Conservation (phyloP, 192 early-diverging fungal genomes). For the Mortierella antarctica region DNA sequence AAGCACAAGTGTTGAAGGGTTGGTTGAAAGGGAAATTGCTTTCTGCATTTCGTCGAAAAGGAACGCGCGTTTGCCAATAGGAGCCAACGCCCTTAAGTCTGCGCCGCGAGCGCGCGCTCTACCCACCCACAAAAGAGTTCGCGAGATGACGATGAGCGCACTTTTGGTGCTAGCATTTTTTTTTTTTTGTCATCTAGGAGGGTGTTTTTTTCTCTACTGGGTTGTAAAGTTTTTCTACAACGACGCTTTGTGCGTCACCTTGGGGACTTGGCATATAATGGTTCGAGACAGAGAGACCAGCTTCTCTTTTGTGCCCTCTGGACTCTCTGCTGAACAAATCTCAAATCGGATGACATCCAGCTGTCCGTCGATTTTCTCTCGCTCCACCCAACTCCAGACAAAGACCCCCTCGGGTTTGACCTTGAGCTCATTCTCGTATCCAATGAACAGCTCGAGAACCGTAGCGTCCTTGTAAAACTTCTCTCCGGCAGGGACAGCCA, state of each 20-base stretch:
- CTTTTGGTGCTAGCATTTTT: too few relatives aligned
- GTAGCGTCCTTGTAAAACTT: constrained; percentile 27
- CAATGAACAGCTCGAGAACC: constrained; percentile 29
- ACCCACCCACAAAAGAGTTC: too few relatives aligned
- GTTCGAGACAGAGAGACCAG: constrained; percentile 3
- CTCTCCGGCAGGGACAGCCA: constrained; percentile 6
- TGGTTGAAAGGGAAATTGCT: too few relatives aligned
- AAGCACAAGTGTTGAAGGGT: too few relatives aligned
- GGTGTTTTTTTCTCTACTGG: background rate
- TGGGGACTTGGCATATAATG: constrained; percentile 8
- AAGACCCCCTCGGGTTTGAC: background rate
- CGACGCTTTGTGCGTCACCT: background rate
- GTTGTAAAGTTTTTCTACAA: background rate
- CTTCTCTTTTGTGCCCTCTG: background rate
- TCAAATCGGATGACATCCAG: constrained; percentile 24
- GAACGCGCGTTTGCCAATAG: too few relatives aligned
- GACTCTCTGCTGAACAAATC: constrained; percentile 12
- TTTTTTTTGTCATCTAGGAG: too few relatives aligned
- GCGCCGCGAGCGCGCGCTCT: too few relatives aligned
- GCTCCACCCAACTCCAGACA: constrained; percentile 46
- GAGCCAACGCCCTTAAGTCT: too few relatives aligned
- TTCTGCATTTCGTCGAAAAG: too few relatives aligned
- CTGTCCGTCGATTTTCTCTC: background rate
- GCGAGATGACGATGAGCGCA: too few relatives aligned
- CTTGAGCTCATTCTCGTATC: constrained; percentile 33